phyloP scores from a whole-genome alignment of 2,329 filamentous ascomycete genomes.

The Huntiella bhutanensis region DNA sequence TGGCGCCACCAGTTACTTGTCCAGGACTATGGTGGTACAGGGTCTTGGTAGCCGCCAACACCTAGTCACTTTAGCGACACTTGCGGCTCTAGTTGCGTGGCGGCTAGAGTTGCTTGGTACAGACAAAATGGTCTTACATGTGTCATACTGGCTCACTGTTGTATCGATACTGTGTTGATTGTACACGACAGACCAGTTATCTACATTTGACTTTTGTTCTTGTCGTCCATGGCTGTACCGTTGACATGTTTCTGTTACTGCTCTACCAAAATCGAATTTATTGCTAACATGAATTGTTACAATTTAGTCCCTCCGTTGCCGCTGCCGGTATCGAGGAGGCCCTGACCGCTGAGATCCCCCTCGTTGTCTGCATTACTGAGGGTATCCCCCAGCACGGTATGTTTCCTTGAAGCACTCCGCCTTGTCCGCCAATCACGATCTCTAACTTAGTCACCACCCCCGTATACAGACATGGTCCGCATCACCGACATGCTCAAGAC shows the following conservation, averaged over 20 bases:
- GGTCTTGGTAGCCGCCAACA: too few species aligned
- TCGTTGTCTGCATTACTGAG: constrained; percentile 95
- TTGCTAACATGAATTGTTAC: constrained; percentile 1
- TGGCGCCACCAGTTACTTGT: too few species aligned
- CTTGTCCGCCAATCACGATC: constrained; percentile 8
- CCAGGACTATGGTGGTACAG: too few species aligned
- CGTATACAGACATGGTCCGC: constrained; percentile 73
- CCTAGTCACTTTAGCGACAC: too few species aligned
- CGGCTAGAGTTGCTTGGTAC: constrained; percentile 2
- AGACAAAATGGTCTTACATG: too few species aligned
- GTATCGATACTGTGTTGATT: too few species aligned
- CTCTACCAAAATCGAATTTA: background rate
- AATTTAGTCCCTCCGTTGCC: constrained; percentile 61
- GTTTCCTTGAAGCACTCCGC: constrained; percentile 16
- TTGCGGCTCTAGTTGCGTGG: background rate
- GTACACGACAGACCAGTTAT: too few species aligned
- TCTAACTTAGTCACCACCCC: background rate
- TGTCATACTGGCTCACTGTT: too few species aligned
- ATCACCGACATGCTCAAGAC: constrained; percentile 97
- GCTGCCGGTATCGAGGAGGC: constrained; percentile 95
- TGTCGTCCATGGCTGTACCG: background rate
- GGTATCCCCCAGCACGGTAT: constrained; percentile 91
- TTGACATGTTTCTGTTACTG: background rate
- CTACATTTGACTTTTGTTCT: too few species aligned
- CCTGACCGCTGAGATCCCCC: constrained; percentile 75